phyloP scores from a whole-genome alignment of 768 basidiomycete genomes.

The Suillus paluster region DNA sequence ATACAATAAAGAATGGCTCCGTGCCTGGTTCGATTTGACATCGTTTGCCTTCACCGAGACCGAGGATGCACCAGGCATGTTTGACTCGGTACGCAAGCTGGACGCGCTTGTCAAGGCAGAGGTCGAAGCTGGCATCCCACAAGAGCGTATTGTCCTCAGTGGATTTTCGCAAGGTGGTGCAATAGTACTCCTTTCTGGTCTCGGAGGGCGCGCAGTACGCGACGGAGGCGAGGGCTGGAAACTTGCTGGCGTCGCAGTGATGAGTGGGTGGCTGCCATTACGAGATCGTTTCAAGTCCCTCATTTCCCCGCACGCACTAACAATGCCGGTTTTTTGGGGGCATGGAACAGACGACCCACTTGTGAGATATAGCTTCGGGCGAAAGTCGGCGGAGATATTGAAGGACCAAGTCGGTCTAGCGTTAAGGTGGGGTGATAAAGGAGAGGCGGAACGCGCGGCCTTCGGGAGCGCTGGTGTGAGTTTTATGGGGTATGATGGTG shows the following conservation, averaged over 20 bases:
- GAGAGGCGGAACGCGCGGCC: constrained; percentile 6
- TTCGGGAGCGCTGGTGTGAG: constrained; percentile 50
- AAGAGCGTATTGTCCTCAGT: constrained; percentile 78
- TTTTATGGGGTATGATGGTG: constrained; percentile 68
- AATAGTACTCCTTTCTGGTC: constrained; percentile 75
- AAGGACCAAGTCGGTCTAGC: constrained; percentile 54
- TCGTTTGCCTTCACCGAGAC: constrained; percentile 60
- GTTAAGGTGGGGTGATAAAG: constrained; percentile 2
- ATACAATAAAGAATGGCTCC: constrained; percentile 75
- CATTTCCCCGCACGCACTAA: constrained; percentile 55
- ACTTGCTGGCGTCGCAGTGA: constrained; percentile 69
- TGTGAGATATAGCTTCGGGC: constrained; percentile 59
- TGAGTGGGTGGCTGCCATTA: constrained; percentile 85
- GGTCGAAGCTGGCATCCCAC: constrained; percentile 68
- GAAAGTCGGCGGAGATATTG: constrained; percentile 60
- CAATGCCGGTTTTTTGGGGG: constrained; percentile 84
- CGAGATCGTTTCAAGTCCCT: constrained; percentile 68
- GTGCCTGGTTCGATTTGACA: constrained; percentile 84
- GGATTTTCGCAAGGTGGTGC: constrained; percentile 90
- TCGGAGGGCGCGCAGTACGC: constrained; percentile 39
- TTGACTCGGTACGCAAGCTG: constrained; percentile 61
- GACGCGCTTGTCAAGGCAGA: constrained; percentile 76
- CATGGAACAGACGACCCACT: constrained; percentile 81
- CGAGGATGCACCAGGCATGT: constrained; percentile 71
- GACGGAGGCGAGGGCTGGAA: constrained; percentile 50